Base-by-base conservation (phyloP, 805 yeast genomes). In the Lipomyces sp. region DNA sequence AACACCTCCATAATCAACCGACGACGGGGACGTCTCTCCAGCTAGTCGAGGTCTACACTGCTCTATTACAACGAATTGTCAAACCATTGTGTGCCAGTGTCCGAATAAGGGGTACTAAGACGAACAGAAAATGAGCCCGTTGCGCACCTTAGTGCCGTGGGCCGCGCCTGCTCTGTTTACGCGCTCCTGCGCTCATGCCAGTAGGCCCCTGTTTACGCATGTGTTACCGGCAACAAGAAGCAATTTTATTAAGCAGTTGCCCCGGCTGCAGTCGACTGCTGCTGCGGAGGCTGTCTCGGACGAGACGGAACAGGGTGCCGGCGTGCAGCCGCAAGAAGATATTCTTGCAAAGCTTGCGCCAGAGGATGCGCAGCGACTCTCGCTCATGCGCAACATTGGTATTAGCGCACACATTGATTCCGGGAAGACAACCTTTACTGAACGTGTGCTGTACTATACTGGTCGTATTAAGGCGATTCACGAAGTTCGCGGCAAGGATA, bases 331-430 rank as follows among this genome's bases (percentile, higher is more conserved):
- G 53, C 62, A 51, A 56, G 73, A 74, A 39, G 70, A 64, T 30
- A 70, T 77, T 45, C 48, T 76, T 72, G n/a, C 76, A 72, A 18
- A 70, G 54, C 53, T 80, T 72, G 39, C 76, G 69, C 68, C 75
- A 57, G 67, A 72, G 54, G 83, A 80, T 64, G 62, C 64, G n/a
- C 32, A 76, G 10, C 81, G 87, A 37, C 80, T 90, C 24, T 73
- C 79, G 5, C 81, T 83, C 62, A 84, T 93, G 85, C 86, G 99
- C 79, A 95, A 95, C 77, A 95, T 95, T 72, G 99, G 99, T 78
- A 92, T 95, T 64, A 91, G 97, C 15, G 99, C 99, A 8, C 99
- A 95, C 78, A 95, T 95, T 74, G 99, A 95, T 78, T 92, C 97
- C 2, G 99, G 99, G 67, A 95, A 95, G 76, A 95, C 99, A 59